Evolutionary conservation across 129 eudicot species (phyloP).

Genomic region (Rutidosis leptorrhynchoides): DNA sequence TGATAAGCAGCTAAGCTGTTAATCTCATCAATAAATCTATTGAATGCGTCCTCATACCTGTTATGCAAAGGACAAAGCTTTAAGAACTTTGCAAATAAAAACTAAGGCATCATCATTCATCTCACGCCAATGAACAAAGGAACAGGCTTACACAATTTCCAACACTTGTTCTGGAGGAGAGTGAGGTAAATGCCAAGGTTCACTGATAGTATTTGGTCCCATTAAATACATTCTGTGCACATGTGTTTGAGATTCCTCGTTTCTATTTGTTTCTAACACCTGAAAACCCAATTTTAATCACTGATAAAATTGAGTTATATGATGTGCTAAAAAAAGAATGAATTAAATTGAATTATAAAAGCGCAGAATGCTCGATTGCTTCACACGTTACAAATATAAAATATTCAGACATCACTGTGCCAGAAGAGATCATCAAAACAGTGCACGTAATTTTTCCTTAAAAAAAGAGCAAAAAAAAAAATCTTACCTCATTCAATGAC

Average conservation of each 20-base stretch:
- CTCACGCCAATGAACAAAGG: not conserved
- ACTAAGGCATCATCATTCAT: slow-evolving; percentile 13
- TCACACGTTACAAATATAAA: too few species aligned
- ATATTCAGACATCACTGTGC: too few species aligned
- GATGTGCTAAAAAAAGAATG: too few species aligned
- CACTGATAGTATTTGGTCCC: slow-evolving; percentile 88
- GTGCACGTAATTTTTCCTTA: too few species aligned
- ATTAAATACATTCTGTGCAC: slow-evolving; percentile 88
- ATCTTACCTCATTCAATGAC: slow-evolving; percentile 81
- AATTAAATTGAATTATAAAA: too few species aligned
- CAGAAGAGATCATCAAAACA: too few species aligned
- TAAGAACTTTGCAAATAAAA: too few species aligned
- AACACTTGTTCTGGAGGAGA: slow-evolving; percentile 93
- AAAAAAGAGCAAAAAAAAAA: slow-evolving; percentile 10
- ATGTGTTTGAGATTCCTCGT: slow-evolving; percentile 85
- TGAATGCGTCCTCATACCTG: slow-evolving; percentile 97
- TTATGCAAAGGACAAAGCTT: too few species aligned
- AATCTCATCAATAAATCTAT: slow-evolving; percentile 91
- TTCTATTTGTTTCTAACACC: slow-evolving; percentile 91
- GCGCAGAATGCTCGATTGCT: too few species aligned
- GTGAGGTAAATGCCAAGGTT: slow-evolving; percentile 96
- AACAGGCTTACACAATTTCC: slow-evolving; percentile 80
- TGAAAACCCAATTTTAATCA: too few species aligned
- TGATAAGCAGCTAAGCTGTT: slow-evolving; percentile 85
- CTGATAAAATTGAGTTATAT: too few species aligned